phyloP scores from a whole-genome alignment of 2,329 filamentous ascomycete genomes.

The Ceratocystis smalleyi region DNA sequence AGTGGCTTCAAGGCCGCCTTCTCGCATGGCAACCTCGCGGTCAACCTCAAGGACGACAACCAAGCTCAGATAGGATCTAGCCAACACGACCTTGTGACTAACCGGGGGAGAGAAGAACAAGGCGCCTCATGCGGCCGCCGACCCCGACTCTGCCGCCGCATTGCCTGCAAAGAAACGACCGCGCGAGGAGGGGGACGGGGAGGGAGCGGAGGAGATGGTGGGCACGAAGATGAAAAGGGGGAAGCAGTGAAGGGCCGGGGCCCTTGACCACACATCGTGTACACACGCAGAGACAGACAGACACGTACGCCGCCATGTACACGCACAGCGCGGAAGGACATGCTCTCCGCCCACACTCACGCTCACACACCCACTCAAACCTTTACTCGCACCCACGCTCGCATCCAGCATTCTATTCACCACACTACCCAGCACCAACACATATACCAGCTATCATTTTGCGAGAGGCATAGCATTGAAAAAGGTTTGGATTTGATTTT shows the following conservation, averaged over 20 bases:
- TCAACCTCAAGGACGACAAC: conserved; percentile 8
- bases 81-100: neutral
- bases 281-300: too few relatives aligned
- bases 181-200: neutral
- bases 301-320: too few relatives aligned
- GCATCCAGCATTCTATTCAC: neutral
- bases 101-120: neutral
- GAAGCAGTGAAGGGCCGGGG: neutral
- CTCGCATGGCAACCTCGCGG: neutral
- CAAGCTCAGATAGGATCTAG: conserved; percentile 10
- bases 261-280: too few relatives aligned
- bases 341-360: too few relatives aligned
- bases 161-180: too few relatives aligned
- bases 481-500: conserved; percentile 6
- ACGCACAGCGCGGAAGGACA: too few relatives aligned
- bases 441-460: neutral
- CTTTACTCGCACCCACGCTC: neutral
- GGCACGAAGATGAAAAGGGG: neutral
- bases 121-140: neutral
- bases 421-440: neutral
- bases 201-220: neutral
- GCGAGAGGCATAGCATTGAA: neutral
- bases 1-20: conserved; percentile 10
- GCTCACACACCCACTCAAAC: neutral
- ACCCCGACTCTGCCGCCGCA: neutral